A percentile compares a stretch with the other conserved stretches of the same genome.
phyloP scores from a whole-genome alignment of 2,329 filamentous ascomycete species.

The Thelonectria blattea region DNA sequence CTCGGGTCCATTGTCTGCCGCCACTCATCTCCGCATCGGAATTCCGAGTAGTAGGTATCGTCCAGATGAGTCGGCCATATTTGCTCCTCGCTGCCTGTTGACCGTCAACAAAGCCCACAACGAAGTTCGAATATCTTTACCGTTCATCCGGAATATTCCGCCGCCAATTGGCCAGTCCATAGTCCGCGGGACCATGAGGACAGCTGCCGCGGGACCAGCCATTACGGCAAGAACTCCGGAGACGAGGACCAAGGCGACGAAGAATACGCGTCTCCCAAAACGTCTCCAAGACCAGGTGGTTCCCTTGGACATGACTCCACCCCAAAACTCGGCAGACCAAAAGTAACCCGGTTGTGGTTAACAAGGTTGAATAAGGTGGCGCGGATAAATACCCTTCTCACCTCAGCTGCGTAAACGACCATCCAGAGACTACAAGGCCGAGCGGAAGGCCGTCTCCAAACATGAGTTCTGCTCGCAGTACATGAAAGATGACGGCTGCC shows the following conservation, averaged over 20 bases:
- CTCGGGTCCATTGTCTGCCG: not conserved
- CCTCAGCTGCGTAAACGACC: slow-evolving; percentile 14
- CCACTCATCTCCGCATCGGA: not conserved
- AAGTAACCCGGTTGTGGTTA: not conserved
- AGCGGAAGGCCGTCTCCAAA: slow-evolving; percentile 17
- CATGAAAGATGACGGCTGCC: slow-evolving; percentile 14
- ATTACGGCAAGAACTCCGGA: slow-evolving; percentile 15
- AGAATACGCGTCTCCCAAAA: not conserved
- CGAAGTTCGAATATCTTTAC: not conserved
- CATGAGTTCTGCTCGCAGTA: slow-evolving; percentile 10
- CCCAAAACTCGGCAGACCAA: slow-evolving; percentile 17
- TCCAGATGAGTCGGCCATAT: slow-evolving; percentile 8
- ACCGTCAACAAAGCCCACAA: not conserved
- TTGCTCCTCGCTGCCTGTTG: slow-evolving; percentile 8
- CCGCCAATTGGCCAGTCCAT: slow-evolving; percentile 17
- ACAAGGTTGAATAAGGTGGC: not conserved
- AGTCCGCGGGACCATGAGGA: slow-evolving; percentile 21
- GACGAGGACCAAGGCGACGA: slow-evolving; percentile 8
- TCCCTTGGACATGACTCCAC: not conserved
- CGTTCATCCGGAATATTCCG: slow-evolving; percentile 20
- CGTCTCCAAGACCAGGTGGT: not conserved
- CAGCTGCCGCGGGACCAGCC: slow-evolving; percentile 11
- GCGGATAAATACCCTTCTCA: not conserved
- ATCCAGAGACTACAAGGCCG: slow-evolving; percentile 15
- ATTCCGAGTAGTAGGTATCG: not conserved